A percentile compares a stretch with the other conserved stretches of the same genome.
Evolutionary conservation across 495 filamentous ascomycete species (phyloP).

Genomic region (Beverwykella pulmonaria): DNA sequence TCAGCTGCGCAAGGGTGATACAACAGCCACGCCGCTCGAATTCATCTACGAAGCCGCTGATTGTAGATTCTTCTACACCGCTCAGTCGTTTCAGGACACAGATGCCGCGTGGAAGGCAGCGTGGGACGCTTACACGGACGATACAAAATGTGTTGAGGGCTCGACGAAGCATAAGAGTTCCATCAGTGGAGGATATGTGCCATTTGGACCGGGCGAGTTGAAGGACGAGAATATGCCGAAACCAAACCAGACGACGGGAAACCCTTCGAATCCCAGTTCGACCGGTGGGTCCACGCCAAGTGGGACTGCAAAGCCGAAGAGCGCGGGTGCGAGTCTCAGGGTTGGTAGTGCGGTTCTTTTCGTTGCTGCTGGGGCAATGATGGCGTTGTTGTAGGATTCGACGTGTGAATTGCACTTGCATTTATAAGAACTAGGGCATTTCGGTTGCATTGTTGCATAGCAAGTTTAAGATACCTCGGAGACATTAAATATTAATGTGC

Average conservation of each 20-base stretch:
- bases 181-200: slow-evolving; percentile 39
- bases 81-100: slow-evolving; percentile 4
- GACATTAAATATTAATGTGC: no score
- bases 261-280: neutral
- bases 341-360: neutral
- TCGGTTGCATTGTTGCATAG: no score
- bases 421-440: no score
- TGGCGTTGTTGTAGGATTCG: neutral
- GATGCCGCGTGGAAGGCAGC: slow-evolving; percentile 24
- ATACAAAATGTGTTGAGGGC: slow-evolving; percentile 22
- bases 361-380: neutral
- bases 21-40: slow-evolving; percentile 19
- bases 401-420: no score
- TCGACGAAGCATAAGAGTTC: slow-evolving; percentile 16
- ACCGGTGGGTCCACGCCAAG: neutral
- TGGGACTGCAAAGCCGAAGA: neutral
- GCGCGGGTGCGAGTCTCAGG: neutral
- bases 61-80: slow-evolving; percentile 31
- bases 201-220: slow-evolving; percentile 39
- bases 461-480: no score
- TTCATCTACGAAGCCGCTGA: slow-evolving; percentile 37
- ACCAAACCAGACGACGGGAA: neutral
- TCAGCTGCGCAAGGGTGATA: slow-evolving; percentile 28
- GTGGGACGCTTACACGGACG: slow-evolving; percentile 16
- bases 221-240: slow-evolving; percentile 5